phyloP scores from a whole-genome alignment of 441 rosid genomes.

The Euphorbia celastroides region DNA sequence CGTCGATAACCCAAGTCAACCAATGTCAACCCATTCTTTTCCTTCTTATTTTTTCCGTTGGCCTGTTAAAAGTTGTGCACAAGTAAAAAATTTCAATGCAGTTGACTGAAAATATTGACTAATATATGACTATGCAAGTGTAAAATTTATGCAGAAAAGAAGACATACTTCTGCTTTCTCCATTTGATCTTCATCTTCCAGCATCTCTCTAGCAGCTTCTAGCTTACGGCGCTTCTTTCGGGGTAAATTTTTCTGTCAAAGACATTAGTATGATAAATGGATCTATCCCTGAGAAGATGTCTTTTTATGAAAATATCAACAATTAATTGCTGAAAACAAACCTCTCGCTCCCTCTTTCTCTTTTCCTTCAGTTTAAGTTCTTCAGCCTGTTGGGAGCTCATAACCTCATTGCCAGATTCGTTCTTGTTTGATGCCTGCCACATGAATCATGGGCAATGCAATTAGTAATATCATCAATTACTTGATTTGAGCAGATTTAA shows the following conservation, averaged over 20 bases:
- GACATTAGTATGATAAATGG: slow-evolving; percentile 14
- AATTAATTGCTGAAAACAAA: slow-evolving; percentile 11
- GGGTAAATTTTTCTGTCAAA: slow-evolving; percentile 81
- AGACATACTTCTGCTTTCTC: slow-evolving; percentile 30
- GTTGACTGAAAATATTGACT: not conserved
- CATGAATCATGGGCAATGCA: slow-evolving; percentile 3
- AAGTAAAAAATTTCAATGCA: slow-evolving; percentile 13
- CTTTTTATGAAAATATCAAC: slow-evolving; percentile 12
- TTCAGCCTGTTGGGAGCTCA: slow-evolving; percentile 86
- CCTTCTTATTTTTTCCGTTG: slow-evolving; percentile 48
- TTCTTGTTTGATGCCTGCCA: slow-evolving; percentile 51
- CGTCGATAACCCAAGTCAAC: slow-evolving; percentile 78
- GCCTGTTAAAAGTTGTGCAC: slow-evolving; percentile 28
- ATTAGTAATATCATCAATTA: not conserved
- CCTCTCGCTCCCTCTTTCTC: slow-evolving; percentile 89
- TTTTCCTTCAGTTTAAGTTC: slow-evolving; percentile 90
- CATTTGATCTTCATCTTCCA: slow-evolving; percentile 60
- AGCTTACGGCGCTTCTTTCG: slow-evolving; percentile 83
- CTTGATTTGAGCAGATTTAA: not conserved
- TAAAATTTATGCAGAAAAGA: slow-evolving; percentile 4
- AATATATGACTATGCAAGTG: not conserved
- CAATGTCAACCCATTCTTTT: slow-evolving; percentile 60
- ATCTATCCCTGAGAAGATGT: not conserved
- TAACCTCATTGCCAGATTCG: slow-evolving; percentile 44
- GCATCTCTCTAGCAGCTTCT: slow-evolving; percentile 96